phyloP scores from a whole-genome alignment of 805 yeast genomes.

The Yamadazyma olivae region DNA sequence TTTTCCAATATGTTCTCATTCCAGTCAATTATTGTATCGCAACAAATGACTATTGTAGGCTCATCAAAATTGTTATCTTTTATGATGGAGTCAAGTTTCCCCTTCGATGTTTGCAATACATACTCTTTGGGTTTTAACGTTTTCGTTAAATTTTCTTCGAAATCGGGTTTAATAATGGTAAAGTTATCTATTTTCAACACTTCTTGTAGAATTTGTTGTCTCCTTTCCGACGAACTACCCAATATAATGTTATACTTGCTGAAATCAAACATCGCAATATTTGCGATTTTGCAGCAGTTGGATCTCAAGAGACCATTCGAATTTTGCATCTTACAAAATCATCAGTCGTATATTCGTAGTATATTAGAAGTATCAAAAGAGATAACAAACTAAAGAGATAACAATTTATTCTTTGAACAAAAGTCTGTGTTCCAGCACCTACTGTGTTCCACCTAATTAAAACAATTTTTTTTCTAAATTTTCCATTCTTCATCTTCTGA shows the following conservation, averaged over 20 bases:
- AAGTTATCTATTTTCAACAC: constrained; percentile 52
- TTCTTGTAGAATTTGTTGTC: constrained; percentile 61
- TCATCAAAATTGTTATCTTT: constrained; percentile 8
- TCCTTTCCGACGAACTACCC: constrained; percentile 83
- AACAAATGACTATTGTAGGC: constrained; percentile 40
- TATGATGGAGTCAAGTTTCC: constrained; percentile 64
- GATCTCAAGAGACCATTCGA: constrained; percentile 16
- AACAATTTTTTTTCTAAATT: too few species aligned
- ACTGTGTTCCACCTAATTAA: too few species aligned
- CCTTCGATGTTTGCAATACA: constrained; percentile 65
- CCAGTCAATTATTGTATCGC: constrained; percentile 75
- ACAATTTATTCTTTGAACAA: too few species aligned
- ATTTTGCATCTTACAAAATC: too few species aligned
- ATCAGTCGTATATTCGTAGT: too few species aligned
- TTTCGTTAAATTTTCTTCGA: constrained; percentile 75
- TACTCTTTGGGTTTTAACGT: constrained; percentile 48
- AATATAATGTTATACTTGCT: constrained; percentile 6
- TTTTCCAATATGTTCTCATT: constrained; percentile 71
- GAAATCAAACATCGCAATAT: constrained; percentile 11
- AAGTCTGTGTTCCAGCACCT: too few species aligned
- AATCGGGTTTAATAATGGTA: constrained; percentile 57
- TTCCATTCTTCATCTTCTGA: too few species aligned
- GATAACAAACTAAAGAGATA: too few species aligned
- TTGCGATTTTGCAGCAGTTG: constrained; percentile 14
- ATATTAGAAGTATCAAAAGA: constrained; percentile 8